Evolutionary conservation across 345 rosid species (phyloP), one percentile per base, ranked within the genome.

Genomic region (Firmiana major): DNA sequence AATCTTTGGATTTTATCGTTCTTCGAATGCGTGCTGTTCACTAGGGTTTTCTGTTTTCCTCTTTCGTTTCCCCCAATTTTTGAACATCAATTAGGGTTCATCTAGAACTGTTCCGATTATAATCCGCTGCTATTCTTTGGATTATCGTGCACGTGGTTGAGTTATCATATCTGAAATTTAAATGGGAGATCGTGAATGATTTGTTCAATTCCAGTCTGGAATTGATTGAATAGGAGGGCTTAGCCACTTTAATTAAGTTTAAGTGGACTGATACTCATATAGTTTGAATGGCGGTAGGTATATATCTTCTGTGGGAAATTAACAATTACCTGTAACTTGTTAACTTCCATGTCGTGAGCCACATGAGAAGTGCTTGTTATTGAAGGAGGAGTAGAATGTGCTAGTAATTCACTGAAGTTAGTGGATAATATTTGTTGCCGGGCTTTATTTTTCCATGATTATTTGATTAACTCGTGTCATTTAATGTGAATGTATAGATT

Each of bases 21-120:
- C 6, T 21, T 15, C 8, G 28, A 65, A 9, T 40, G 9, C 12
- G 34, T 36, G 16, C 38, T 26, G 16, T 75, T 74, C 22, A 11
- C 45, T 63, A 75, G 77, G 70, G 59, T 70, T 71, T 48, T 19
- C 9, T 21, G 15, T 62, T 28, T 21, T 34, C 7, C 7, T 10
- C 28, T 60, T 6, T 12, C 1, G 26, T 24, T 62, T 75, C 12
- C 48, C 34, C 49, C 63, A 6, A 51, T n/a, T 36, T 42, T 34
- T 1, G 62, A 63, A 49, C 49, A 13, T 63, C 22, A 48, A 34
- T 49, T 75, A n/a, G 78, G 51, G 31, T 75, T 75, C 42, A 63
- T 75, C 8, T 46, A 24, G n/a, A 36, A 63, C 71, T 31, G 31
- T 11, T 2, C 10, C 38, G 4, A 13, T 26, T 42, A 15, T 15